phyloP scores from a whole-genome alignment of 305 asterid species.

The Solanum hybrid region DNA sequence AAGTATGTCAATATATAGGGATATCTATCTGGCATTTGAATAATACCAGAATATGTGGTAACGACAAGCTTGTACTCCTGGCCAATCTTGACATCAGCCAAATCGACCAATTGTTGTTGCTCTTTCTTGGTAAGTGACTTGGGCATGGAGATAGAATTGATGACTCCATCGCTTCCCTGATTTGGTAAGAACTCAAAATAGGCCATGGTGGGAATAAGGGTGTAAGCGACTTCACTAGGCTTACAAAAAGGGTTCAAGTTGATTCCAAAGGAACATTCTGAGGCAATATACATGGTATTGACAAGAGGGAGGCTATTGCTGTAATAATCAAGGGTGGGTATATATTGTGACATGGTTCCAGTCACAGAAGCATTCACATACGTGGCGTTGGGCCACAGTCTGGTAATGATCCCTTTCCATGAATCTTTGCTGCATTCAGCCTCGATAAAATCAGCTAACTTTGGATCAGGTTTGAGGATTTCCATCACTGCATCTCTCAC shows the following conservation, averaged over 20 bases:
- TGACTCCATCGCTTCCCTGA: background rate
- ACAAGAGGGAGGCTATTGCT: too few species aligned
- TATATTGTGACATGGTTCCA: constrained; percentile 1
- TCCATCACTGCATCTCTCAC: constrained; percentile 25
- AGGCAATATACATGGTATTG: background rate
- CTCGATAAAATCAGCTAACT: constrained; percentile 21
- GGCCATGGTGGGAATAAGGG: constrained; percentile 6
- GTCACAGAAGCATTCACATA: background rate
- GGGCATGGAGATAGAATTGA: background rate
- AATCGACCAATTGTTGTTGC: constrained; percentile 17
- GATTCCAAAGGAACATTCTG: constrained; percentile 1
- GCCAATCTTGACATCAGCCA: constrained; percentile 25
- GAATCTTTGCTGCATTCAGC: background rate
- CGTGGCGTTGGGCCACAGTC: constrained; percentile 1
- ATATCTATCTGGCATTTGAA: constrained; percentile 17
- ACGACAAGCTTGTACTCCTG: constrained; percentile 25
- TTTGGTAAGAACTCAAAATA: constrained; percentile 6
- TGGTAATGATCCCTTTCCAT: constrained; percentile 1
- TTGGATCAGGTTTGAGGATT: constrained; percentile 27
- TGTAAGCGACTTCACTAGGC: constrained; percentile 3
- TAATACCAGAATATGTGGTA: constrained; percentile 27
- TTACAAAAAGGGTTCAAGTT: constrained; percentile 7
- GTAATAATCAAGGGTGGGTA: background rate
- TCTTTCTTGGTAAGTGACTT: constrained; percentile 2
- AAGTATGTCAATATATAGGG: constrained; percentile 25